Evolutionary conservation across 495 filamentous ascomycete genomes (phyloP), one percentile per base, ranked within the genome.

Genomic region (Pseudotulostoma volvatum): DNA sequence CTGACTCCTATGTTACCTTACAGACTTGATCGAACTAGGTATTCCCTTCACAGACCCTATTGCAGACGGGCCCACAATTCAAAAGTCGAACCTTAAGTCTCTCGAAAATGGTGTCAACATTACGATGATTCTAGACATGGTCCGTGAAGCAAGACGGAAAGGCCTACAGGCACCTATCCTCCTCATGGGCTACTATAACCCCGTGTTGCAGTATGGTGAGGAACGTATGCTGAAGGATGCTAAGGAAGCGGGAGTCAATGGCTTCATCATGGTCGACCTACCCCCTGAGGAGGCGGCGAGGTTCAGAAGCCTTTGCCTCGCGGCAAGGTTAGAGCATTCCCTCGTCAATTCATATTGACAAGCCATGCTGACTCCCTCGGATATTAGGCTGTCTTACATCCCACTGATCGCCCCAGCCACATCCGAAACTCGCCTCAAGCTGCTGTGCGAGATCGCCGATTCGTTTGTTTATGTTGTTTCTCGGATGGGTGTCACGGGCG

Each of bases 401-500:
- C 90, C 90, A 2, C 70, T 99, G 7, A 93, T 99, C 51, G 88
- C 90, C 9, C 90, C 90, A 15, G 76, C 88, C 2, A 95, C 90
- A 1, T 88, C 85, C n/a, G 81, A 90, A 40, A 57, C 73, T 33
- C 83, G 90, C 40, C 88, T 96, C 84, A 86, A 86, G 60, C 64
- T 93, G 3, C 75, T 99, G 16, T 99, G 90, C 71, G 77, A 82
- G 59, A 92, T 99, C 36, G 90, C 92, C 48, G 88, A 96, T 60
- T 93, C 86, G 7, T 99, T 99, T 66, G 92, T 99, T 60, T 99
- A 99, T 56, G 90, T 99, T 40, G 92, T 96, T 15, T 96, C 90
- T 2, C 73, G 88, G 43, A 93, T 95, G 84, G 90, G 90, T 44
- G 86, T 95, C 23, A 97, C 90, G 1, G 90, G 90, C 46, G 90